Conservation (phyloP, 1,139 yeast species). For the Torulaspora pretoriensis region DNA sequence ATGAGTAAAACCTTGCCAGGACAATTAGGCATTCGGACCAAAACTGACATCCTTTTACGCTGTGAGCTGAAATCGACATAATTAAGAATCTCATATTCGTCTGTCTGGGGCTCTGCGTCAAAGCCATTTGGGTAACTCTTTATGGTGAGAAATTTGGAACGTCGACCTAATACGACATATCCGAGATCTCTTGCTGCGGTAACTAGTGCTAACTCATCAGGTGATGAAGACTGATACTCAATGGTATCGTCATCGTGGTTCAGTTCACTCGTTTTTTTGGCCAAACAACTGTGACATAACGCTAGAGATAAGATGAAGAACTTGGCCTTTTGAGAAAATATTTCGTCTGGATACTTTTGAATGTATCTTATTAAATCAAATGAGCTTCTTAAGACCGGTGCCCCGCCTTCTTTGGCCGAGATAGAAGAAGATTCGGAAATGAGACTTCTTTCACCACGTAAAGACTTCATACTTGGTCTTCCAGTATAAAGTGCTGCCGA, state of each 20-base stretch:
- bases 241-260: conserved; percentile 45
- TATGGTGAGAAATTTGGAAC: conserved; percentile 54
- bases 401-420: conserved; percentile 3
- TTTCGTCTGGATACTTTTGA: conserved; percentile 64
- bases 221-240: conserved; percentile 88
- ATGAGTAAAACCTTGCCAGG: conserved; percentile 63
- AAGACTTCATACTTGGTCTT: conserved; percentile 51
- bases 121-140: conserved; percentile 84
- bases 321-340: conserved; percentile 67
- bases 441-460: conserved; percentile 24
- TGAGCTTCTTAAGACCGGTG: conserved; percentile 43
- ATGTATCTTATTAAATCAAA: conserved; percentile 63
- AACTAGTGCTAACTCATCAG: conserved; percentile 91
- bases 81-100: conserved; percentile 69
- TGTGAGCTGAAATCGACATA: conserved; percentile 80
- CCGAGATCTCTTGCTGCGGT: conserved; percentile 95
- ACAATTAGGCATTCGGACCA: conserved; percentile 69
- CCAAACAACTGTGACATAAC: conserved; percentile 84
- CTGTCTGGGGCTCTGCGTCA: conserved; percentile 56
- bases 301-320: conserved; percentile 81
- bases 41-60: conserved; percentile 91
- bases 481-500: conserved; percentile 42
- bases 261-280: conserved; percentile 43
- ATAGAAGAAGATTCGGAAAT: conserved; percentile 16
- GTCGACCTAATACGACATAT: conserved; percentile 68